Evolutionary conservation across 768 basidiomycete genomes (phyloP), one percentile per base, ranked within the genome.

Genomic region (Termitomyces sp.): DNA sequence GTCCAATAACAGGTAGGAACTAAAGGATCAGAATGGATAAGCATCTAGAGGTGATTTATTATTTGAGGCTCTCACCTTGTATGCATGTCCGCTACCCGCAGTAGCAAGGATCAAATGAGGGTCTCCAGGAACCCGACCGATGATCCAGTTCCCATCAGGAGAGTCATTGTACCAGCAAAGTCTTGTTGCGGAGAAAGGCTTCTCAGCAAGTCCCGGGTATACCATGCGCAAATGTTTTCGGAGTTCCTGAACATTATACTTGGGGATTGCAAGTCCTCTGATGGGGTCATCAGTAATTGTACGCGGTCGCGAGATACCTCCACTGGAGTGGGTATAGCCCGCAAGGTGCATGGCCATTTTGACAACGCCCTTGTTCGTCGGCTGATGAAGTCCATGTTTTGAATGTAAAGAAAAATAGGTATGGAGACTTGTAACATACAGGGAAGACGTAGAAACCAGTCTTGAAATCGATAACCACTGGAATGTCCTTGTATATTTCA

Each of bases 161-260:
- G 93, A 84, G 63, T 97, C 95, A 23, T 87, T 87, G 68, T 98
- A 98, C 95, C 95, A 98, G 72, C 95, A 98, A 60, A 98, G 69
- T 57, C 95, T 73, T 11, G 94, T 95, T 7, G 74, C 75, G 30
- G 71, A 66, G 65, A 94, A 89, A 0, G 88, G 80, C 68, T 85
- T 88, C 61, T 82, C 71, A 5, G 83, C 88, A 44, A 98, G 77
- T 49, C 83, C 83, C 25, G 95, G 96, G 70, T 89, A 94, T 25
- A 93, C 73, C 32, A 70, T 66, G 19, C 71, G 67, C 11, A 96
- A 69, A 10, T 75, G 69, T 2, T 67, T 68, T 40, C 90, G 76
- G 53, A 96, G 65, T 52, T 67, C 67, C 37, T 70, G 65, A 3
- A 88, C 67, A 47, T 76, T 77, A 8, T 70, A 67, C 54, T 72